Evolutionary conservation across 2,329 filamentous ascomycete genomes (phyloP), one percentile per base, ranked within the genome.

Genomic region (Drechslerella stenobrocha): DNA sequence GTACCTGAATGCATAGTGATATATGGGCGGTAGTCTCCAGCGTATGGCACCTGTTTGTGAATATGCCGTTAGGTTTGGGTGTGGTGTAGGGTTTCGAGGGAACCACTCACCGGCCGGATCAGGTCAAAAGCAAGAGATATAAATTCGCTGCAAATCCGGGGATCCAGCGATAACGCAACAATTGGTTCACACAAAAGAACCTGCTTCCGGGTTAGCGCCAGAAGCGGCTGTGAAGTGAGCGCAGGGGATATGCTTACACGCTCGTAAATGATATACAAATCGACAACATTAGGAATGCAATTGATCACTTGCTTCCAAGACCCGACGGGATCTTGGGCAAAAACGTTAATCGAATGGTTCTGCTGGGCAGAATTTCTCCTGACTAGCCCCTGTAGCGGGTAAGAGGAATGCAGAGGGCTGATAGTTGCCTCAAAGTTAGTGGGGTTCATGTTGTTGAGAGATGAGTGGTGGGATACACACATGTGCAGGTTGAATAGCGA

Each of bases 211-310:
- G 15, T 46, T 51, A 26, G 35, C 9, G 46, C 6, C 11, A 37
- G 46, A 20, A 20, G 47, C 23, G 18, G 23, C 2, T 22, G 22
- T n/a, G 32, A 26, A 7, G 35, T 15, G 9, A 40, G 34, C 42
- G 13, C n/a, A 28, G 32, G 28, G 30, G 47, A 35, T 6, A 18
- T 20, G 13, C 69, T 65, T 66, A 73, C 72, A 51, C 72, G 61
- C 34, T 73, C 72, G 47, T 70, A 73, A 40, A 73, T 73, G 11
- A 73, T 71, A 46, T 73, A 73, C 22, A 73, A 51, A 57, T 73
- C 72, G 7, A 67, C 70, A 32, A 72, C 58, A 40, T 70, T 72
- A 7, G 71, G 71, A 8, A 73, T 51, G 20, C 71, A 70, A 4
- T 69, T 61, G 9, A 72, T 61, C 32, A 73, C 63, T 58, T 71